Conservation (phyloP, 257 asterid species). For the Fraxinus cuspidata region DNA sequence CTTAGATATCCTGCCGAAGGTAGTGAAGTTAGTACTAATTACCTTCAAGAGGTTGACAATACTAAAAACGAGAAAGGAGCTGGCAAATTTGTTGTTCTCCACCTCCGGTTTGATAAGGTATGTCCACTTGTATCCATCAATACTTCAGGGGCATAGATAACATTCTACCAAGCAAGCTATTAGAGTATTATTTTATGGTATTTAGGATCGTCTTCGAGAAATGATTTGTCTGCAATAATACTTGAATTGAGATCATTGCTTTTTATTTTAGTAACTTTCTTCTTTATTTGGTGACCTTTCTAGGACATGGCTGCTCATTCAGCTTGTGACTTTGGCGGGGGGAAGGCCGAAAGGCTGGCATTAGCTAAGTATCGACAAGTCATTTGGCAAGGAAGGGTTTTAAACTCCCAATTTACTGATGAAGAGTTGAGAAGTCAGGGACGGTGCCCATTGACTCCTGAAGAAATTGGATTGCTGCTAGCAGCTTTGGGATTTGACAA, state of each 20-base stretch:
- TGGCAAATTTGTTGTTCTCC: constrained; percentile 84
- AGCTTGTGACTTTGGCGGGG: constrained; percentile 99
- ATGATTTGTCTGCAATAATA: neutral
- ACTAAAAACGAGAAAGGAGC: constrained; percentile 41
- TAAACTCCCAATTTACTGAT: constrained; percentile 93
- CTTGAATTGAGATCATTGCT: neutral
- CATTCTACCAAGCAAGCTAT: neutral
- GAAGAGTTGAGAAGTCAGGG: constrained; percentile 98
- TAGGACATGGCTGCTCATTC: constrained; percentile 99
- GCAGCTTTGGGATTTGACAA: constrained; percentile 98
- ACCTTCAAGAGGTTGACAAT: constrained; percentile 45
- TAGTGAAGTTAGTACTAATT: constrained; percentile 40
- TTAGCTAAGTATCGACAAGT: constrained; percentile 94
- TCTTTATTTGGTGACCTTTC: constrained; percentile 18
- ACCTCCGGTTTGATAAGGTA: constrained; percentile 98
- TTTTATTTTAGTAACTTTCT: neutral
- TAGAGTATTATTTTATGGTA: neutral
- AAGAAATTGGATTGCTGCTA: constrained; percentile 91
- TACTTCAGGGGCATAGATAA: neutral
- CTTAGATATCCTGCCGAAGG: constrained; percentile 56
- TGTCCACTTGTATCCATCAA: neutral
- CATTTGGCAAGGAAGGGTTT: constrained; percentile 94
- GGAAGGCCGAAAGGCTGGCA: constrained; percentile 92
- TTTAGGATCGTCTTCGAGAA: neutral
- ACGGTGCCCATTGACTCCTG: constrained; percentile 96